phyloP scores from a whole-genome alignment of 2,329 filamentous ascomycete genomes.

The Ascochyta lentis region DNA sequence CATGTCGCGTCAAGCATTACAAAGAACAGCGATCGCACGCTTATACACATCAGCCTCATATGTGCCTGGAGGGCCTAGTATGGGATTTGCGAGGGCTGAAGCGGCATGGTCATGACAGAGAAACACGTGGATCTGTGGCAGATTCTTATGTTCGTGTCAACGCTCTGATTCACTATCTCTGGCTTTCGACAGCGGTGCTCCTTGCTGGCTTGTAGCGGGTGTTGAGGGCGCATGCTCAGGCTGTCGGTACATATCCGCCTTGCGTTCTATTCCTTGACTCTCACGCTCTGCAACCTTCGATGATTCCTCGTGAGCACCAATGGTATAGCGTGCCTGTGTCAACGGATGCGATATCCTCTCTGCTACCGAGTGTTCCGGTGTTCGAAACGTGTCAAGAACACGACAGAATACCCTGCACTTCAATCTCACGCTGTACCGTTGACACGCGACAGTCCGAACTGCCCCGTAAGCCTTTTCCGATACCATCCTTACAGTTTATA shows the following conservation, averaged over 20 bases:
- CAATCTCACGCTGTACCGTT: background rate
- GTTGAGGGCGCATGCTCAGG: background rate
- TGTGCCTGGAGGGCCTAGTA: background rate
- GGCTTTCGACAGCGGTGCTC: background rate
- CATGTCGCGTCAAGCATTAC: background rate
- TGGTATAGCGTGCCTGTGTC: background rate
- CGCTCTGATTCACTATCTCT: background rate
- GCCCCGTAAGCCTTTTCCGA: background rate
- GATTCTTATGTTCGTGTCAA: background rate
- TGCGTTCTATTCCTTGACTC: background rate
- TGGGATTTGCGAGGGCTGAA: background rate
- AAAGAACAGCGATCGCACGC: slow-evolving; percentile 9
- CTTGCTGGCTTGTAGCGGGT: background rate
- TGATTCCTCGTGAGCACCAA: background rate
- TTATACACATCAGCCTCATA: background rate
- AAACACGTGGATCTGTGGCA: background rate
- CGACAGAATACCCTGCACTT: background rate
- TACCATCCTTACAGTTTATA: background rate
- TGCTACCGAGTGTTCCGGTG: background rate
- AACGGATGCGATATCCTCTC: background rate
- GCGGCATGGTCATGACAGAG: background rate
- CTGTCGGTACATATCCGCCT: background rate
- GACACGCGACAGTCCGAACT: background rate
- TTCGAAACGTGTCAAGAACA: background rate
- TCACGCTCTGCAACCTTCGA: background rate